These are phyloP conservation scores for Mycena polygramma DNA, from an alignment of 768 basidiomycete genomes.

Conservation along the genomic window DNA sequence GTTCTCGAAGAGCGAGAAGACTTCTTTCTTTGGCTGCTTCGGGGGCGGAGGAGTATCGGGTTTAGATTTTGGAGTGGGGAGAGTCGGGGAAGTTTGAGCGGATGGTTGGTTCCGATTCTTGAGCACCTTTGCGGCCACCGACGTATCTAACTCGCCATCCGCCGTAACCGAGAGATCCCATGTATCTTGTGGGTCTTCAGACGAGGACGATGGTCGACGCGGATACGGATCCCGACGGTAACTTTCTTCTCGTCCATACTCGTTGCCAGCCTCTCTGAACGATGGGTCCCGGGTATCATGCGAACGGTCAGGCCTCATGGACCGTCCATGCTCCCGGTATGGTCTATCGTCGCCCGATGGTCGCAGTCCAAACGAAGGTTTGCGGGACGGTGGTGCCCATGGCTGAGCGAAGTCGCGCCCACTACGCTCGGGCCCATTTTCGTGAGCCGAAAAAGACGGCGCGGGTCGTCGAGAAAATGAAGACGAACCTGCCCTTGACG, in stretches of 20 bases:
- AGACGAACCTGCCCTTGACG: no score
- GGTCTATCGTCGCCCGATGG: background rate
- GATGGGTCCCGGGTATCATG: no score
- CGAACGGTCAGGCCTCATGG: no score
- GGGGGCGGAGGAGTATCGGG: constrained; percentile 9
- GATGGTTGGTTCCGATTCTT: constrained; percentile 28
- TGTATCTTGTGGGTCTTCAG: background rate
- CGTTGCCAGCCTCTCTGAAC: background rate
- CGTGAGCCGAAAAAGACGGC: no score
- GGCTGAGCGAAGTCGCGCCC: background rate
- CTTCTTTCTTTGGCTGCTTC: constrained; percentile 5
- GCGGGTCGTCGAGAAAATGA: no score
- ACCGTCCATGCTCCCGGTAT: no score
- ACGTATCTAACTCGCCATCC: background rate
- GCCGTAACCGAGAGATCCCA: background rate
- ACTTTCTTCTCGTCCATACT: no score
- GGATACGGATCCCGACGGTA: no score
- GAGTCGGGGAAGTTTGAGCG: background rate
- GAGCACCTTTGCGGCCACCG: background rate
- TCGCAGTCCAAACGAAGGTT: constrained; percentile 14
- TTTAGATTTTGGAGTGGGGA: background rate
- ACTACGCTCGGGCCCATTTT: no score
- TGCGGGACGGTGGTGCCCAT: background rate
- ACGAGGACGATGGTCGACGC: background rate
- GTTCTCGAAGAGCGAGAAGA: constrained; percentile 18